Percentiles rank a stretch among this genome's conserved stretches.
Conservation (phyloP, 192 early-diverging fungal species). For the Coemansia brasiliensis region DNA sequence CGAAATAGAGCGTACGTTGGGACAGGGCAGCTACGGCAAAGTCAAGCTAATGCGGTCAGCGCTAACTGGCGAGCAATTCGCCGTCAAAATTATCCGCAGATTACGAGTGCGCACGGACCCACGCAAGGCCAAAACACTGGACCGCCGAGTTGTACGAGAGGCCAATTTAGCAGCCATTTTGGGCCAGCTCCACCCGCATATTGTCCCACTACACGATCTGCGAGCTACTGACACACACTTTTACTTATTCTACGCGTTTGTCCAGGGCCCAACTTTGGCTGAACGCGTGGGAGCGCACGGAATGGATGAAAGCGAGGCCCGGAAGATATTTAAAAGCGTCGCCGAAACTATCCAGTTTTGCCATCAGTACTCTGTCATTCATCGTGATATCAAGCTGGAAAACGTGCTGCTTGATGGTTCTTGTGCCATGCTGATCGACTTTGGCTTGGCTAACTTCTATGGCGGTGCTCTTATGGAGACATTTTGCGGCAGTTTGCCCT, state of each 20-base stretch:
- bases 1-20: slow-evolving; percentile 39
- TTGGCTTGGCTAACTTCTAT: slow-evolving; percentile 68
- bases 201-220: slow-evolving; percentile 51
- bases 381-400: slow-evolving; percentile 77
- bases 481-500: slow-evolving; percentile 87
- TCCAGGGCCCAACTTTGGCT: slow-evolving; percentile 48
- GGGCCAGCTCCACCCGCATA: slow-evolving; percentile 51
- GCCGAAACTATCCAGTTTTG: slow-evolving; percentile 53
- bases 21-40: slow-evolving; percentile 59
- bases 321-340: slow-evolving; percentile 33
- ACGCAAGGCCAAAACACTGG: slow-evolving; percentile 50
- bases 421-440: slow-evolving; percentile 90
- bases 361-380: slow-evolving; percentile 74
- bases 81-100: slow-evolving; percentile 54
- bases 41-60: slow-evolving; percentile 55
- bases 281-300: slow-evolving; percentile 44
- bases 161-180: slow-evolving; percentile 53
- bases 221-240: slow-evolving; percentile 56
- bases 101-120: slow-evolving; percentile 26
- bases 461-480: slow-evolving; percentile 65
- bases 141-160: slow-evolving; percentile 53
- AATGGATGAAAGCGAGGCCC: slow-evolving; percentile 32
- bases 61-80: slow-evolving; percentile 50
- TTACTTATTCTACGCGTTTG: slow-evolving; percentile 55
- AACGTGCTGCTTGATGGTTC: slow-evolving; percentile 70